phyloP scores from a whole-genome alignment of 2,329 filamentous ascomycete species.

The Eutypella sp. region DNA sequence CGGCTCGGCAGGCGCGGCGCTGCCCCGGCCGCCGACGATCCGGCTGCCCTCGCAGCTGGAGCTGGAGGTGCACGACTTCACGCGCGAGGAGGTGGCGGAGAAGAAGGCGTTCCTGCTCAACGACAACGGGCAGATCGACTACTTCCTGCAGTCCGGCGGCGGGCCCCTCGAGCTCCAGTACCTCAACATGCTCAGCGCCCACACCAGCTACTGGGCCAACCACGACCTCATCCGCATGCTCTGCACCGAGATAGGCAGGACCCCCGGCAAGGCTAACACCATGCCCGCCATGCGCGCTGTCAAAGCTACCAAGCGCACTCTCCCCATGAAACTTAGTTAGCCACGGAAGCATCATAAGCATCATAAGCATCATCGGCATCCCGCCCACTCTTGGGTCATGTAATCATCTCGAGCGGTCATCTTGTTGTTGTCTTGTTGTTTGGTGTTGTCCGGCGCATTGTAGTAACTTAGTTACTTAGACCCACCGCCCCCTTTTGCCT shows the following conservation, averaged over 20 bases:
- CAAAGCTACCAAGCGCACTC: constrained; percentile 43
- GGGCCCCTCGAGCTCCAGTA: constrained; percentile 94
- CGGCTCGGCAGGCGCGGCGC: constrained; percentile 22
- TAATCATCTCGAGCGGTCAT: too few relatives aligned
- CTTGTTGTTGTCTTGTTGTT: too few relatives aligned
- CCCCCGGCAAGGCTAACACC: constrained; percentile 58
- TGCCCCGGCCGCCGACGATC: constrained; percentile 36
- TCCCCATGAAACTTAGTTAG: too few relatives aligned
- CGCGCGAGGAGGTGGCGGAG: constrained; percentile 85
- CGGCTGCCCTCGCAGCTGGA: constrained; percentile 68
- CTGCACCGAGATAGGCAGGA: constrained; percentile 79
- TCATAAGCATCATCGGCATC: too few relatives aligned
- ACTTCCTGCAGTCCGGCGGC: constrained; percentile 74
- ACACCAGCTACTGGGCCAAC: constrained; percentile 89
- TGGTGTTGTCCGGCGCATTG: too few relatives aligned
- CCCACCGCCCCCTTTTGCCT: too few relatives aligned
- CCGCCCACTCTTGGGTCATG: too few relatives aligned
- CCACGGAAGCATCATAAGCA: too few relatives aligned
- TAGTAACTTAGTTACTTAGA: too few relatives aligned
- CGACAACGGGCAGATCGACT: constrained; percentile 96
- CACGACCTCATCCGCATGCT: constrained; percentile 86
- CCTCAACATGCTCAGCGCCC: constrained; percentile 91
- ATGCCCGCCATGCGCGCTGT: constrained; percentile 54
- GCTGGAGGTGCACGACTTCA: constrained; percentile 92
- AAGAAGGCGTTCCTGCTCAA: constrained; percentile 83